These are phyloP conservation scores for Santalum album DNA, from an alignment of 164 flowering plant species.

Conservation along the genomic window DNA sequence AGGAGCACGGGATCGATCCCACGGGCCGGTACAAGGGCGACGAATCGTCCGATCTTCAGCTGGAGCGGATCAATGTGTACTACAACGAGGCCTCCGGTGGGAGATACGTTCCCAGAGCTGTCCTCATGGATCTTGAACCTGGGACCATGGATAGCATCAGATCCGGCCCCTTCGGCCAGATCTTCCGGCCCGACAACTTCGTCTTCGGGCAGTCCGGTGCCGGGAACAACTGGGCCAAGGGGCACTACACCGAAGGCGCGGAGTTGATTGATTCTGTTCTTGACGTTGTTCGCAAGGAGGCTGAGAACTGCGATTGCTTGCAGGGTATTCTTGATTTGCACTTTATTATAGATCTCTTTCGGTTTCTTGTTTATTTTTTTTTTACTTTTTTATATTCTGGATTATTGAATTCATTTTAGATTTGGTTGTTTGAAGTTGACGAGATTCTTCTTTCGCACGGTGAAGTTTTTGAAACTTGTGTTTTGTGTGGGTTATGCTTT, in stretches of 20 bases:
- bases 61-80: conserved; percentile 56
- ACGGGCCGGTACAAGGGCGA: conserved; percentile 45
- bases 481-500: no score
- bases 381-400: no score
- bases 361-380: no score
- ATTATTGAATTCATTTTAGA: no score
- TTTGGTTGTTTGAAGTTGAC: no score
- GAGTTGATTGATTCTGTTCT: conserved; percentile 60
- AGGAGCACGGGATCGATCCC: conserved; percentile 52
- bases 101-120: conserved; percentile 52
- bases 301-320: conserved; percentile 57
- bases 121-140: conserved; percentile 65
- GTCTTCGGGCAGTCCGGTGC: conserved; percentile 60
- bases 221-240: conserved; percentile 61
- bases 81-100: conserved; percentile 63
- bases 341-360: no score
- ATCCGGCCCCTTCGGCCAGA: conserved; percentile 55
- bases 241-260: conserved; percentile 62
- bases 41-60: conserved; percentile 24
- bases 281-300: conserved; percentile 61
- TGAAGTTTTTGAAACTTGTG: no score
- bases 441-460: no score
- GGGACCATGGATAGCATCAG: conserved; percentile 66
- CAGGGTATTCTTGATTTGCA: conserved; percentile 54
- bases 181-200: conserved; percentile 56